Evolutionary conservation across 148 eudicot genomes (phyloP).

Genomic region (Chenopodium formosanum): DNA sequence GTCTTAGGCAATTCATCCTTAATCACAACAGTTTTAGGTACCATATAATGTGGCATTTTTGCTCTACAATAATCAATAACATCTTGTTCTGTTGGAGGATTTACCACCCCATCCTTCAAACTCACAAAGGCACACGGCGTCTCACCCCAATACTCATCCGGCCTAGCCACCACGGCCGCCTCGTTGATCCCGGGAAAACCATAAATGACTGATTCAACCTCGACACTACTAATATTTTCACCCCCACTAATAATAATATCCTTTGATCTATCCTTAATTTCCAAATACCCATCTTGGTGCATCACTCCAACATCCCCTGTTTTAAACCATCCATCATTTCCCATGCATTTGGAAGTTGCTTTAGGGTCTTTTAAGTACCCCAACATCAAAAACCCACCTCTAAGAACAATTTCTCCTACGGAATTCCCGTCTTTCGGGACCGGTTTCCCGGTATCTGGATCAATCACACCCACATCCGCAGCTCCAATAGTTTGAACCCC

Average conservation of each 20-base stretch:
- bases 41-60: conserved; percentile 53
- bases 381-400: conserved; percentile 40
- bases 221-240: conserved; percentile 50
- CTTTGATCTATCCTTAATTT: conserved; percentile 48
- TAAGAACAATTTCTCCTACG: conserved; percentile 41
- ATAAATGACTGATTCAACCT: conserved; percentile 44
- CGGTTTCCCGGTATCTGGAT: conserved; percentile 27
- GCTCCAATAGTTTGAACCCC: conserved; percentile 36
- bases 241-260: conserved; percentile 51
- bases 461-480: conserved; percentile 33
- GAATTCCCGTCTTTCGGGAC: conserved; percentile 40
- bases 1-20: conserved; percentile 54
- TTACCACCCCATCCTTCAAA: conserved; percentile 23
- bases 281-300: conserved; percentile 51
- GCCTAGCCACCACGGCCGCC: conserved; percentile 51
- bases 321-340: conserved; percentile 43
- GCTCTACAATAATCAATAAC: conserved; percentile 47
- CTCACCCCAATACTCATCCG: conserved; percentile 61
- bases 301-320: conserved; percentile 54
- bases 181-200: conserved; percentile 36
- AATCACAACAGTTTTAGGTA: conserved; percentile 50
- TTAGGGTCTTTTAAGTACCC: conserved; percentile 51
- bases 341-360: conserved; percentile 30
- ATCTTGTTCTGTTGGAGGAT: conserved; percentile 28
- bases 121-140: conserved; percentile 57